Evolutionary conservation across 306 rosid species (phyloP).

Genomic region (Cyamopsis tetragonoloba): DNA sequence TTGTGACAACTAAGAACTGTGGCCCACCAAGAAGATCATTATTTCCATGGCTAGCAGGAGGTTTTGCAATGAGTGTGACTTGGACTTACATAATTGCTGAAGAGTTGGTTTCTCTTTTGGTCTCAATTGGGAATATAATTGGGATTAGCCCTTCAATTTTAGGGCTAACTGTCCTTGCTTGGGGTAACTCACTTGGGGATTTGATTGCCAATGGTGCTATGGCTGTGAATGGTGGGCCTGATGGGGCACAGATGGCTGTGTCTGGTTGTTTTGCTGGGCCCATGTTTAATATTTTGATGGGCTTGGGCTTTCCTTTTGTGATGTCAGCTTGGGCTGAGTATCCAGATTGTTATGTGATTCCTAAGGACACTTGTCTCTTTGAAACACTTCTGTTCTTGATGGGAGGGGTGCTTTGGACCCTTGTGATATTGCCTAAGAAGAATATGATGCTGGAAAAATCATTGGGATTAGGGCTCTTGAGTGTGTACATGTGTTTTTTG

Average conservation of each 20-base stretch:
- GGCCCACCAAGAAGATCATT: constrained; percentile 61
- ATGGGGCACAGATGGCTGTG: constrained; percentile 74
- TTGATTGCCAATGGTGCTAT: constrained; percentile 64
- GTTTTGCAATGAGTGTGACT: constrained; percentile 68
- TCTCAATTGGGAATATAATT: constrained; percentile 41
- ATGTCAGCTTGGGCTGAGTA: constrained; percentile 47
- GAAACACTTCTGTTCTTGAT: constrained; percentile 48
- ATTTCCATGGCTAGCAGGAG: constrained; percentile 68
- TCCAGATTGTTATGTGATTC: constrained; percentile 44
- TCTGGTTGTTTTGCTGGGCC: constrained; percentile 86
- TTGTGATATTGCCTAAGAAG: constrained; percentile 57
- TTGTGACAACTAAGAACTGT: constrained; percentile 38
- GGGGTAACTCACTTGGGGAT: constrained; percentile 64
- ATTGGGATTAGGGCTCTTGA: constrained; percentile 58
- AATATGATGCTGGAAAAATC: constrained; percentile 58
- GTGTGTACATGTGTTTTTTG: constrained; percentile 60
- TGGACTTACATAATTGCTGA: constrained; percentile 78
- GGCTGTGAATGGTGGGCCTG: constrained; percentile 69
- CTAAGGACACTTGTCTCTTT: constrained; percentile 43
- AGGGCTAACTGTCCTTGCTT: constrained; percentile 44
- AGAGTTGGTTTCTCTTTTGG: constrained; percentile 61
- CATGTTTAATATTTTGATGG: constrained; percentile 63
- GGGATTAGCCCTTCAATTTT: constrained; percentile 42
- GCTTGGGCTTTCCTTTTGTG: constrained; percentile 63
- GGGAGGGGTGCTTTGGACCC: constrained; percentile 73